phyloP scores from a whole-genome alignment of 2,329 filamentous ascomycete genomes.

The Sporothrix inflata region DNA sequence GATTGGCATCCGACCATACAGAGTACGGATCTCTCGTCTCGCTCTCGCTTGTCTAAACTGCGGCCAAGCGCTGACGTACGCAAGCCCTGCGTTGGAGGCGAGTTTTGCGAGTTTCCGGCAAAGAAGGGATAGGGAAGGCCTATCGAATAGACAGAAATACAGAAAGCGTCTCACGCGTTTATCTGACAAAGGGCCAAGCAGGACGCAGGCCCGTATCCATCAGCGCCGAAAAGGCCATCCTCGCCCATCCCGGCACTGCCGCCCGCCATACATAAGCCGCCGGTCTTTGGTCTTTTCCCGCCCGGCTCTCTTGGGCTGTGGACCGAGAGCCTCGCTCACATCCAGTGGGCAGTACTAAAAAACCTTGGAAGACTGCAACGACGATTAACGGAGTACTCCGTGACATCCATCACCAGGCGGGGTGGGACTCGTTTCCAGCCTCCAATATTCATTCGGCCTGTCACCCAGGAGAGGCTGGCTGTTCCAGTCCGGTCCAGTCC shows the following conservation, averaged over 20 bases:
- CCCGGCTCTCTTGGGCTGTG: background rate
- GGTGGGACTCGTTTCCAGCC: constrained; percentile 8
- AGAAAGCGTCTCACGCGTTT: background rate
- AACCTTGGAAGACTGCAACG: background rate
- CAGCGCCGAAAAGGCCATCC: background rate
- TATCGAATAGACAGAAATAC: background rate
- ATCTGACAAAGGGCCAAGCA: background rate
- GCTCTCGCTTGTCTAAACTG: background rate
- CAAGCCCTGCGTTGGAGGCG: background rate
- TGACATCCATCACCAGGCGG: background rate
- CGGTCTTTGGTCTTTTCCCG: background rate
- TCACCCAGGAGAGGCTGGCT: background rate
- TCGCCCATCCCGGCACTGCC: background rate
- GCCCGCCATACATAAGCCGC: background rate
- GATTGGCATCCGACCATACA: background rate
- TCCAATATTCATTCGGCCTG: background rate
- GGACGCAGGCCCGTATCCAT: background rate
- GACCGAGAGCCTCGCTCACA: constrained; percentile 15
- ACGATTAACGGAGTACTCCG: background rate
- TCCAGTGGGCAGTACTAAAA: background rate
- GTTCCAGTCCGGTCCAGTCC: background rate
- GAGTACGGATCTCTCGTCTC: background rate
- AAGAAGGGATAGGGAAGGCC: background rate
- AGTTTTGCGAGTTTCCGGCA: background rate
- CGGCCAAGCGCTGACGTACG: constrained; percentile 20